Evolutionary conservation across 2,329 filamentous ascomycete species (phyloP), one percentile per base, ranked within the genome.

Genomic region (Stachybotrys elegans): DNA sequence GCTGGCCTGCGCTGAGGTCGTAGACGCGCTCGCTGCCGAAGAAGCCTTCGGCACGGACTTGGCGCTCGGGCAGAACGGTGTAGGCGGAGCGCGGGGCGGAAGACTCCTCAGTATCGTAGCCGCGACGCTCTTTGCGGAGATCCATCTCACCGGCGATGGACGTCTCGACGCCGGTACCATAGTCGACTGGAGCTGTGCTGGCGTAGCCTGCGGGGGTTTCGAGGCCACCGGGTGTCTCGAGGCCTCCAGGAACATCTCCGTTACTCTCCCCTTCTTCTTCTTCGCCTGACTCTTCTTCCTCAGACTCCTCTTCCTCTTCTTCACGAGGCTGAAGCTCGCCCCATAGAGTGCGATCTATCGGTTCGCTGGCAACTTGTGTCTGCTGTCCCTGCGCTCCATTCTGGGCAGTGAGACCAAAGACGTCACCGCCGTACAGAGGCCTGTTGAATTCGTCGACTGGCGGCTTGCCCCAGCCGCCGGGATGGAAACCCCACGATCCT

Each of bases 11-110:
- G 44, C 81, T 84, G 49, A 98, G 77, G 66, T 98, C 91, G 67
- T 98, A 98, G 14, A 86, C 86, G 59, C 89, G 86, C 61, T 97
- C 92, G 56, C 88, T 91, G 54, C 93, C 93, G 62, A 98, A 97
- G 79, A 98, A 97, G 37, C 93, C 93, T 55, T 91, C 86, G 5
- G 88, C 82, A 42, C 85, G 82, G 19, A 91, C 84, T 60, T 92
- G 84, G 46, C 87, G 86, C 68, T 98, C 92, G 11, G 89, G 89
- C 19, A 98, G 78, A 39, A 98, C 84, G 17, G 89, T 90, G 65
- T 93, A 95, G 14, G 93, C 90, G 19, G 84, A 84, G 51, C 88
- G 83, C 7, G 87, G 87, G 29, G 80, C 76, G 1, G 81, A 81
- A 48, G 70, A 73, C 45, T 95, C 89, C 62, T 96, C 91, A 0